These are phyloP conservation scores for Melanogaster broomeanus DNA, from an alignment of 768 basidiomycete species.

Conservation along the genomic window DNA sequence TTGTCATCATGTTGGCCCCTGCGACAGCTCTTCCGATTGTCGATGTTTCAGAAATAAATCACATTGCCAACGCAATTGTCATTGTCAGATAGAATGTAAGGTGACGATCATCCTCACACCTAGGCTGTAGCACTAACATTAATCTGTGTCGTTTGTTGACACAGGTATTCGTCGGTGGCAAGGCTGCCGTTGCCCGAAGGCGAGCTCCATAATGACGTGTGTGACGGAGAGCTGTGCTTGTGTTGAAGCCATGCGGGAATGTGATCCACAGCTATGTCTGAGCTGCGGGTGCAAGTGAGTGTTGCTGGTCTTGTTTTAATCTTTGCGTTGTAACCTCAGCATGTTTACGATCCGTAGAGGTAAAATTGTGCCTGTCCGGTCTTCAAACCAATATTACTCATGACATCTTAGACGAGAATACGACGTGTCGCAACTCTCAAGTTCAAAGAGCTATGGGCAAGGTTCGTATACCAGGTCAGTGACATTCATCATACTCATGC, in stretches of 20 bases:
- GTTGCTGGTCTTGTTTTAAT: not conserved
- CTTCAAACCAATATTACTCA: not conserved
- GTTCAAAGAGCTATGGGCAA: constrained; percentile 49
- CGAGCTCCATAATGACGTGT: constrained; percentile 31
- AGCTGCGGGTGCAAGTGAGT: constrained; percentile 52
- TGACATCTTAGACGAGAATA: constrained; percentile 27
- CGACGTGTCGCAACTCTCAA: constrained; percentile 47
- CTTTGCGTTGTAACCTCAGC: not conserved
- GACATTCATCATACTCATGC: constrained; percentile 5
- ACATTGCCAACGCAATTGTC: constrained; percentile 58
- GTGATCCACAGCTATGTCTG: constrained; percentile 65
- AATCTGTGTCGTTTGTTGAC: not conserved
- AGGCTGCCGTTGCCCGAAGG: constrained; percentile 54
- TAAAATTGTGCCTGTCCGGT: constrained; percentile 10
- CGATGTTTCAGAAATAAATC: constrained; percentile 50
- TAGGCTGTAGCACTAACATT: not conserved
- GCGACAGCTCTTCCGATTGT: constrained; percentile 44
- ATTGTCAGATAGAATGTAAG: constrained; percentile 53
- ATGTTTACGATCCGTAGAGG: constrained; percentile 18
- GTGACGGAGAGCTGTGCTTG: constrained; percentile 55
- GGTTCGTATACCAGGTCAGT: constrained; percentile 29
- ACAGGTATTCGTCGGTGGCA: constrained; percentile 55
- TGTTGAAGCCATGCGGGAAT: constrained; percentile 51
- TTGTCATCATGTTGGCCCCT: constrained; percentile 61
- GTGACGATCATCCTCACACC: not conserved